Base-by-base conservation (phyloP, 192 early-diverging fungal species). In the Backusella liffmaniae region DNA sequence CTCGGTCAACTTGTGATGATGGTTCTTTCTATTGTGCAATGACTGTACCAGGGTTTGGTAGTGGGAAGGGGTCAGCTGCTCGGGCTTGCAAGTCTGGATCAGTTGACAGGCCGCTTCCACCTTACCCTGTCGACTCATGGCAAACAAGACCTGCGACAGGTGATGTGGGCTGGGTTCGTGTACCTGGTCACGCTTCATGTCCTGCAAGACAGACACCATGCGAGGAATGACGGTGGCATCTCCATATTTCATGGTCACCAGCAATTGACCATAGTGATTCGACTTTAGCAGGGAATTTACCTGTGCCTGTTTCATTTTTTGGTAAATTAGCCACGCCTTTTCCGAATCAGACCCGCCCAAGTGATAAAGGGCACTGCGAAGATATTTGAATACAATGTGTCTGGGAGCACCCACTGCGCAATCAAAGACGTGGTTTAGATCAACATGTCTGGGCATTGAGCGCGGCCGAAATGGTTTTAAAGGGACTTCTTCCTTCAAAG, bases 201-300 rank as follows among this genome's bases (percentile, higher is more conserved):
- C 51, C 21, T 74, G 26, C 36, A 74, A 36, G 18, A 81, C n/a
- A 0, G 51, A 6, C 44, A 81, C 34, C 66, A 81, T 67, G 9
- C 29, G 76, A 4, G 44, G 13, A 13, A 67, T 36, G 15, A 16
- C 18, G 3, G 26, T 32, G 15, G n/a, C 39, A 36, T 67, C 32
- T 21, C 49, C 51, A 12, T 74, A 70, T 53, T 74, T 81, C 32
- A 81, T 12, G 0, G 42, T 72, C 35, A 72, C 75, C 21, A 81
- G 41, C 35, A 81, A 53, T 35, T 70, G 76, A n/a, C 73, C 67
- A 49, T 81, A 81, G 49, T 81, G 65, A 23, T 81, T 81, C 13
- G 39, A 4, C 12, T 44, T 35, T 37, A 81, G 23, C 9, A 70
- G 56, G 12, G 36, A 26, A 7, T 68, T 56, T 6, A 77, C 73